phyloP scores from a whole-genome alignment of 495 filamentous ascomycete species.

The Penicillium dipodomyicola region DNA sequence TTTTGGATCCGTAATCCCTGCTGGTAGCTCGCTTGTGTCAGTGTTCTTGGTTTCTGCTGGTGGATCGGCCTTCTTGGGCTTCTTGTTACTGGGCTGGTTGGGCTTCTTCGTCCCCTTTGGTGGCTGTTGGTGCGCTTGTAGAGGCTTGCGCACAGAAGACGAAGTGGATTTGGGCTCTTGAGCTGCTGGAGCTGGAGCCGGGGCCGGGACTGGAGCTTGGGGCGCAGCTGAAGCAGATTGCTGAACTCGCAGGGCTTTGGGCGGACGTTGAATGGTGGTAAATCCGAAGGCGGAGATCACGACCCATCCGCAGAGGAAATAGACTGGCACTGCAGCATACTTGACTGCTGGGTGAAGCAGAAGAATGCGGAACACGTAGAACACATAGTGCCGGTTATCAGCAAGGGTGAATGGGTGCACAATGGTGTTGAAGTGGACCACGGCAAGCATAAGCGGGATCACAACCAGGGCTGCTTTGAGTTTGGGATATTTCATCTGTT shows the following conservation, averaged over 20 bases:
- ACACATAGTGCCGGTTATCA: slow-evolving; percentile 95
- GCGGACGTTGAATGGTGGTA: slow-evolving; percentile 26
- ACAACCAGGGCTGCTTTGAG: slow-evolving; percentile 35
- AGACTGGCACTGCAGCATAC: slow-evolving; percentile 65
- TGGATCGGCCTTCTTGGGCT: slow-evolving; percentile 21
- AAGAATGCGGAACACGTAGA: slow-evolving; percentile 89
- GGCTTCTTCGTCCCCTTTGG: slow-evolving; percentile 28
- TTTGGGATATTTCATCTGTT: slow-evolving; percentile 39
- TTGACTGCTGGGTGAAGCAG: slow-evolving; percentile 62
- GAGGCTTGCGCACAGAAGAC: slow-evolving; percentile 4
- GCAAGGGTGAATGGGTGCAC: slow-evolving; percentile 95
- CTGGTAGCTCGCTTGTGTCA: slow-evolving; percentile 1
- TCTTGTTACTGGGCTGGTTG: slow-evolving; percentile 27
- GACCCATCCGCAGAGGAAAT: slow-evolving; percentile 60
- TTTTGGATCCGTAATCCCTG: slow-evolving; percentile 23
- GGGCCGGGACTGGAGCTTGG: not conserved
- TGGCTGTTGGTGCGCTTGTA: slow-evolving; percentile 15
- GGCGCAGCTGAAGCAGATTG: slow-evolving; percentile 4
- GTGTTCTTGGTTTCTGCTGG: slow-evolving; percentile 11
- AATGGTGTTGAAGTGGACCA: slow-evolving; percentile 81
- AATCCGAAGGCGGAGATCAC: slow-evolving; percentile 56
- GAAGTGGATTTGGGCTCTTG: not conserved
- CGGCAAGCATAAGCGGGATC: slow-evolving; percentile 48
- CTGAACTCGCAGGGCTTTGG: slow-evolving; percentile 26
- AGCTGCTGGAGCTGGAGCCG: not conserved